phyloP scores from a whole-genome alignment of 2,329 filamentous ascomycete species.

The Chlorencoelia australis region DNA sequence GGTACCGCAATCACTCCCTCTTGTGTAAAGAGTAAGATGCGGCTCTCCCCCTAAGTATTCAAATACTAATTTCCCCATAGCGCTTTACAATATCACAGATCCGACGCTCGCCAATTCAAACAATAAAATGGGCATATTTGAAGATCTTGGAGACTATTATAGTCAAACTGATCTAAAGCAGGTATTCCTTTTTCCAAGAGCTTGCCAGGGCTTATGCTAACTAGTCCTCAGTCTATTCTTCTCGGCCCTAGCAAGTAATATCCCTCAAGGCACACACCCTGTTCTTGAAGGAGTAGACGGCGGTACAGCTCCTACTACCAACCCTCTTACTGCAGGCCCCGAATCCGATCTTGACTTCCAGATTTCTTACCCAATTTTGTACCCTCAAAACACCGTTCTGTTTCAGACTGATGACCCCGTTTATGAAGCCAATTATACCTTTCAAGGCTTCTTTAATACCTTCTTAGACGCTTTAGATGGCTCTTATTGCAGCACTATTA shows the following conservation, averaged over 20 bases:
- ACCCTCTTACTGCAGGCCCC: conserved; percentile 21
- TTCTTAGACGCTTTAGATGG: conserved; percentile 39
- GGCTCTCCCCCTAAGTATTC: too few relatives aligned
- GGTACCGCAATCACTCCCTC: conserved; percentile 30
- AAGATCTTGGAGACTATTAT: conserved; percentile 43
- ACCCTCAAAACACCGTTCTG: conserved; percentile 34
- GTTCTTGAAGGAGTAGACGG: conserved; percentile 32
- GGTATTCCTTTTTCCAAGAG: conserved; percentile 15
- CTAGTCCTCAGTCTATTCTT: not conserved
- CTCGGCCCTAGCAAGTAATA: not conserved
- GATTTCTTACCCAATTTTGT: conserved; percentile 36
- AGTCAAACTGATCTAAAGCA: conserved; percentile 37
- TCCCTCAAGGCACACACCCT: conserved; percentile 31
- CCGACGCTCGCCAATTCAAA: conserved; percentile 6
- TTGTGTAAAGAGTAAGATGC: conserved; percentile 31
- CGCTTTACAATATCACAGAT: conserved; percentile 28
- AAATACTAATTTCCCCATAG: conserved; percentile 35
- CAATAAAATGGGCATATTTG: conserved; percentile 38
- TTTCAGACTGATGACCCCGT: conserved; percentile 35
- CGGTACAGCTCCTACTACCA: conserved; percentile 26
- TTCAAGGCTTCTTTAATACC: conserved; percentile 35
- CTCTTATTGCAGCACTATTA: conserved; percentile 32
- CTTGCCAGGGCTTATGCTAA: not conserved
- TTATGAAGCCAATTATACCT: conserved; percentile 31
- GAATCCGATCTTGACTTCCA: conserved; percentile 36